A percentile compares a stretch with the other conserved stretches of the same genome.
Evolutionary conservation across 352 stramenopile species (phyloP).

Genomic region (Aphanomyces invadans): DNA sequence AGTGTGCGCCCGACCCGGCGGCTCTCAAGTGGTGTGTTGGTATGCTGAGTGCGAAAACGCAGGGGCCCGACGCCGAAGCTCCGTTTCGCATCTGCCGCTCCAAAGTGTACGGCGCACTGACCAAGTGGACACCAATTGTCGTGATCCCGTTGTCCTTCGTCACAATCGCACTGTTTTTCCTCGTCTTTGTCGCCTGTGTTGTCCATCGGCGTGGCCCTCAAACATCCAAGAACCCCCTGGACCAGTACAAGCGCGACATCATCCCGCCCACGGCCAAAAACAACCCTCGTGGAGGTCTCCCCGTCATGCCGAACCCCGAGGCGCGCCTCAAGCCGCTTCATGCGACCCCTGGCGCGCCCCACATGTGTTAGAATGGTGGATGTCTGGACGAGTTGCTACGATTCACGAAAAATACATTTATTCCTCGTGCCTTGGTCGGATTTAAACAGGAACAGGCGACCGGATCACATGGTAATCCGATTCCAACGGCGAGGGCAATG

Average conservation of each 20-base stretch:
- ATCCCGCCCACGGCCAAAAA: neutral
- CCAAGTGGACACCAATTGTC: neutral
- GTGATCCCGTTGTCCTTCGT: neutral
- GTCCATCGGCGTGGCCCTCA: neutral
- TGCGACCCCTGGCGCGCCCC: too few species aligned
- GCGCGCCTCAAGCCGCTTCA: too few species aligned
- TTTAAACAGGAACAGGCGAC: too few species aligned
- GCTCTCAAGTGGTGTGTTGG: constrained; percentile 54
- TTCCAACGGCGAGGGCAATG: too few species aligned
- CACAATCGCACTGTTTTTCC: neutral
- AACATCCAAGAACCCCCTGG: neutral
- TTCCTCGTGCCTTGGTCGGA: too few species aligned
- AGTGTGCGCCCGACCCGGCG: constrained; percentile 50
- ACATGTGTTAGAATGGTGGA: too few species aligned
- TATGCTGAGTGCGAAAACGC: constrained; percentile 36
- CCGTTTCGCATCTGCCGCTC: constrained; percentile 9
- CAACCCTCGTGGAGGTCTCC: too few species aligned
- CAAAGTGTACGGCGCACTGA: neutral
- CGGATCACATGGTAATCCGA: too few species aligned
- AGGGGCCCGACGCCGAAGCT: constrained; percentile 25
- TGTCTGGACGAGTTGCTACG: too few species aligned
- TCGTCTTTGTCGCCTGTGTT: constrained; percentile 7
- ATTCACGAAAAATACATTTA: too few species aligned
- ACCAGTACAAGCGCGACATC: neutral
- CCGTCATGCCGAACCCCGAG: too few species aligned